phyloP scores from a whole-genome alignment of 139 green algal species.

The Chlorella sorokiniana region DNA sequence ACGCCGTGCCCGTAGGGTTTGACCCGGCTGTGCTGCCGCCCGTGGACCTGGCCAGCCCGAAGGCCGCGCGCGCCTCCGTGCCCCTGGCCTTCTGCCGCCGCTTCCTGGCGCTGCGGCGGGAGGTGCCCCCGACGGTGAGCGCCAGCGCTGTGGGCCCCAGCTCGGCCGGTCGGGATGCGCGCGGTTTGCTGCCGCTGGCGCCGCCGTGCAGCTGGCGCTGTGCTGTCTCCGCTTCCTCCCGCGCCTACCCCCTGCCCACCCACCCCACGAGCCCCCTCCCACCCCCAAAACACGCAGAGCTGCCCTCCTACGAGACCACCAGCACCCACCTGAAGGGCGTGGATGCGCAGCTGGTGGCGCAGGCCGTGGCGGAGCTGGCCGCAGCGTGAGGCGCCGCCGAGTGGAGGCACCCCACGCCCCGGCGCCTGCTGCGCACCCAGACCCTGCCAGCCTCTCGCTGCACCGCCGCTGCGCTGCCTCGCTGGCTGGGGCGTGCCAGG shows the following conservation, averaged over 20 bases:
- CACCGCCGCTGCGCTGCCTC: too few species aligned
- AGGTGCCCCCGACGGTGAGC: neutral
- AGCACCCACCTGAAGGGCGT: slow-evolving; percentile 20
- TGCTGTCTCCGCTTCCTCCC: neutral
- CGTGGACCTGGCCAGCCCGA: neutral
- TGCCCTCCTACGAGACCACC: neutral
- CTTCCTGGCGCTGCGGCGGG: slow-evolving; percentile 21
- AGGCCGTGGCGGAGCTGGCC: slow-evolving; percentile 1
- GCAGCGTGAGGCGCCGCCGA: slow-evolving; percentile 2
- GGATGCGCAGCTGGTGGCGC: slow-evolving; percentile 10
- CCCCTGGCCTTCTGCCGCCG: slow-evolving; percentile 8
- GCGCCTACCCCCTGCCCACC: neutral
- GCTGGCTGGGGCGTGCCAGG: too few species aligned
- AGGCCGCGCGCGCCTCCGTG: neutral
- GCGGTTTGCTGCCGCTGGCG: too few species aligned
- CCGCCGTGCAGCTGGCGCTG: neutral
- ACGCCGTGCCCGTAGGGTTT: slow-evolving; percentile 8
- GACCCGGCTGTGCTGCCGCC: slow-evolving; percentile 16
- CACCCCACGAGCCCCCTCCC: neutral
- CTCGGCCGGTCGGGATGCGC: too few species aligned
- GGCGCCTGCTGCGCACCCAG: too few species aligned
- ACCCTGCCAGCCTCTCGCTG: too few species aligned
- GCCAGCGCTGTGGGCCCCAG: too few species aligned
- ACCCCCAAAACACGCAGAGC: neutral
- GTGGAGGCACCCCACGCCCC: neutral